A percentile compares a stretch with the other conserved stretches of the same genome.
Conservation (phyloP, 441 rosid species). For the Euphorbia celastroides region DNA sequence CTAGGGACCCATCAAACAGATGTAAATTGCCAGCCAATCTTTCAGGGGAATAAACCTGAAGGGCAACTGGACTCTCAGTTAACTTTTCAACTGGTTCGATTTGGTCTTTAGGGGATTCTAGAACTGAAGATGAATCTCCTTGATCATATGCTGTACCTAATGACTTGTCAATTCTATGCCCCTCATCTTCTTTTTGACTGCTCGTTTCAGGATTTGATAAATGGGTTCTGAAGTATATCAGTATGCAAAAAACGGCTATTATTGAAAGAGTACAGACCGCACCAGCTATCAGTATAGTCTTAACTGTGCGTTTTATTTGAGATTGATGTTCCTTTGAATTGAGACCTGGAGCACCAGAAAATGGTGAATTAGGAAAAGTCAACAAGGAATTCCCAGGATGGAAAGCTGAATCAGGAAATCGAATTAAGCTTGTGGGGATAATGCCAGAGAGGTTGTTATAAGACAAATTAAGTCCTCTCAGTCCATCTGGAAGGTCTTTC, state of each 20-base stretch:
- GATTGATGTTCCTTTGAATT: constrained; percentile 20
- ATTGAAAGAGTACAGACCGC: constrained; percentile 49
- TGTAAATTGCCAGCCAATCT: constrained; percentile 24
- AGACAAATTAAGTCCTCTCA: constrained; percentile 61
- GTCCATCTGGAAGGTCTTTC: constrained; percentile 48
- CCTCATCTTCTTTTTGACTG: background rate
- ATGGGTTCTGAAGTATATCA: constrained; percentile 49
- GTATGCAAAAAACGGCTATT: constrained; percentile 48
- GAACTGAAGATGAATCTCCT: constrained; percentile 34
- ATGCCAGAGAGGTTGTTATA: constrained; percentile 63
- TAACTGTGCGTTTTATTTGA: constrained; percentile 37
- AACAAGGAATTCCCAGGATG: constrained; percentile 66
- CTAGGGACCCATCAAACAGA: constrained; percentile 22
- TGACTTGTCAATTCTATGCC: constrained; percentile 29
- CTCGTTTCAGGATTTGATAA: constrained; percentile 42
- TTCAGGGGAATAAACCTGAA: constrained; percentile 28
- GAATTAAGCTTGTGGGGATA: constrained; percentile 53
- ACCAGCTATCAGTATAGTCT: constrained; percentile 49
- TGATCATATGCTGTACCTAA: constrained; percentile 37
- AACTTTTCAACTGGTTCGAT: constrained; percentile 25
- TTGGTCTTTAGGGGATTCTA: constrained; percentile 25
- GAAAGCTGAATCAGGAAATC: constrained; percentile 58
- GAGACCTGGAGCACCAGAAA: constrained; percentile 19
- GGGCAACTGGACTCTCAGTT: constrained; percentile 14
- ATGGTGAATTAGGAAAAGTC: constrained; percentile 27